Base-by-base conservation (phyloP, 306 rosid genomes). In the Hippophae gyantsensis region DNA sequence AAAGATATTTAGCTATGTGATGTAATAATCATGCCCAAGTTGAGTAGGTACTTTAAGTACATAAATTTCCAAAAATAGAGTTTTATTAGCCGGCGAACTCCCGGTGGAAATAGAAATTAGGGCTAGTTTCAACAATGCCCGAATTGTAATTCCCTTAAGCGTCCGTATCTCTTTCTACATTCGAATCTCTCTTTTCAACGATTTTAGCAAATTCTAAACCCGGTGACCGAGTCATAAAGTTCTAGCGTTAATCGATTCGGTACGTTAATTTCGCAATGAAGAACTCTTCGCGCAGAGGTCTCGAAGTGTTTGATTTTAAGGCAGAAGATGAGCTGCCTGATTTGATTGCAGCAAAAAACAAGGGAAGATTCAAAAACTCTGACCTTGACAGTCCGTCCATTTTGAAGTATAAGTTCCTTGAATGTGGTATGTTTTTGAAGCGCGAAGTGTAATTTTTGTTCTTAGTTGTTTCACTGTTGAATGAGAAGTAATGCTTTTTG, bases 291-390 rank as follows among this genome's bases (percentile, higher is more conserved):
- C 60, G 71, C 44, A 55, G 66, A 73, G 88, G 78, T 67, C 67
- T 78, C 8, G 72, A 61, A 7, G 90, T 80, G 41, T 80, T 77
- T 75, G 94, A 84, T 69, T 86, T 75, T 76, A 69, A 67, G 54
- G 79, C 79, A 50, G 84, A 84, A 18, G 97, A 86, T 41, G 85
- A 69, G 58, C 73, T 25, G 4, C 53, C 66, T 3, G 82, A 81
- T 47, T 54, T 64, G 61, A 60, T 59, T 54, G 44, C 76, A 44
- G 71, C 44, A 7, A 81, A 74, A 18, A 61, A 38, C 32, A 23
- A 61, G 42, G 46, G 7, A 45, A 72, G 72, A 50, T 62, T 67
- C 55, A 67, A 70, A 62, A 79, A 62, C 86, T 78, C 86, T 70
- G 68, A 57, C 60, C 45, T 41, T 58, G 74, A 56, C 7, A 58